Base-by-base conservation (phyloP, 164 flowering plant species). In the Stephania cephalantha region DNA sequence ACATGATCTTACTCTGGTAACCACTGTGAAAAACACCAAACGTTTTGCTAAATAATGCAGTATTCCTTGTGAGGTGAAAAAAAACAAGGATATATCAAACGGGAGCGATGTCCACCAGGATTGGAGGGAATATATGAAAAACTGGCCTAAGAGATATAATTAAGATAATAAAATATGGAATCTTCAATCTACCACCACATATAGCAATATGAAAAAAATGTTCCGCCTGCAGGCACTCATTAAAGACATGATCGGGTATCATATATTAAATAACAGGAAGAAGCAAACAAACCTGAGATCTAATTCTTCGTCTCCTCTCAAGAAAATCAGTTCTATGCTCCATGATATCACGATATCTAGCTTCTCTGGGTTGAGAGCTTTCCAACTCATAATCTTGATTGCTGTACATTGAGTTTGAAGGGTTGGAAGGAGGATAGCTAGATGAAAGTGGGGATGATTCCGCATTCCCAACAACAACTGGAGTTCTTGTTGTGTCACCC, bases 221-320 rank as follows among this genome's bases (percentile, higher is more conserved):
- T 50, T 50, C 55, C 55, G n/a, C 30, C n/a, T 10, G 45, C 18
- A 53, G 6, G 68, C 46, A 44, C 8, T 74, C 55, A 50, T 52
- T 9, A 35, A 12, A 46, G 30, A 31, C 71, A 25, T n/a, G 48
- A 68, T n/a, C 17, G 18, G 17, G 31, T 18, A 61, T 1, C 53
- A 18, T 44, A 78, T 48, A 46, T 31, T 46, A 22, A 52, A 20
- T 25, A 6, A 52, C 44, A 25, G 63, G 15, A 74, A 67, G 74
- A 78, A 78, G 29, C 13, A 55, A 31, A 82, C 86, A 53, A 74
- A 92, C 98, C 97, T 92, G 98, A 76, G 98, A 92, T 86, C 97
- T 87, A 86, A 95, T 89, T 84, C 97, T 85, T 84, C 97, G 87
- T 79, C 97, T 84, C 74, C 97, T 81, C 81, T 95, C 97, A 61